Evolutionary conservation across 2,329 filamentous ascomycete species (phyloP), one percentile per base, ranked within the genome.

Genomic region (Sporothrix pallida): DNA sequence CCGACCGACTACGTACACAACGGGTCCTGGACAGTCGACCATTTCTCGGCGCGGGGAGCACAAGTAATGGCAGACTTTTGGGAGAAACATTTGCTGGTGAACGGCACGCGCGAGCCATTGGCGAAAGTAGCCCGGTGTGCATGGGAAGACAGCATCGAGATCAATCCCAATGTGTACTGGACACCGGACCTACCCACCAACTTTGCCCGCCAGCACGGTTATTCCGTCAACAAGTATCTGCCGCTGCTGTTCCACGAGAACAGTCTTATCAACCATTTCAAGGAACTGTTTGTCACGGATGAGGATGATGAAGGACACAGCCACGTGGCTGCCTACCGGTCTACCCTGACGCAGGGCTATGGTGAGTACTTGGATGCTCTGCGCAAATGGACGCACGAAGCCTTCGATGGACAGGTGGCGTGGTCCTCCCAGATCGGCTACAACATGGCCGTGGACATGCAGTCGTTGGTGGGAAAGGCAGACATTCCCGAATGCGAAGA

Each of bases 371-470:
- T 69, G 1, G 67, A 69, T 5, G 48, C 67, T 13, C 67, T 69
- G 7, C 67, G 67, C 0, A n/a, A 26, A 9, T 69, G 67, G 67
- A 9, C 67, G 5, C 26, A 56, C 7, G 8, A n/a, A 23, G 8
- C n/a, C 8, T 20, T 56, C 4, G 26, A 17, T 12, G 52, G 52
- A 1, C 20, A 37, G 15, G 48, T 69, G 3, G 48, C 26, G 8
- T 69, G 67, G 67, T 69, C 67, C 2, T 31, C 67, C 2, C 67
- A 69, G 48, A 42, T 69, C 13, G 67, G 67, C 67, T 69, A 69
- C 48, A 69, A 69, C 17, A 54, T 69, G 67, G 67, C 67, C 67
- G 67, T 69, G 23, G 67, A 69, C 48, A 69, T 69, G 67, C 65
- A 68, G 37, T 10, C 67, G 8, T 2, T 69, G 23, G 13, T 69